Conservation (phyloP, 1,284 basidiomycete genomes). For the Boletus holoroseus region DNA sequence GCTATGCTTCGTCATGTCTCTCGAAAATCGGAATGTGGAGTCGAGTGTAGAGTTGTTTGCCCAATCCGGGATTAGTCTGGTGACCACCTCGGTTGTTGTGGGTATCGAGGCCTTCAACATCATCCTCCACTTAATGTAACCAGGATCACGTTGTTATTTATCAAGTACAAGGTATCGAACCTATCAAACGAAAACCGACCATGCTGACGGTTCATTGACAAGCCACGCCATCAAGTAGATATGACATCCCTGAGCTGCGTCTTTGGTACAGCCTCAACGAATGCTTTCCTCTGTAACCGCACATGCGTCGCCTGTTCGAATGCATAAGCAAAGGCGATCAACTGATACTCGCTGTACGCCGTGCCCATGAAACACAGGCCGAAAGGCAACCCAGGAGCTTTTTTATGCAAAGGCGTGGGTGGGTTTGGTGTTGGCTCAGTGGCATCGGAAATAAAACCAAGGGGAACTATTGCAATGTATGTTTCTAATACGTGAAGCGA, state of each 20-base stretch:
- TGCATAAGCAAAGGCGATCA: slow-evolving; percentile 47
- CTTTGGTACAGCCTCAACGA: slow-evolving; percentile 21
- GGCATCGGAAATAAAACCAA: slow-evolving; percentile 42
- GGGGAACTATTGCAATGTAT: slow-evolving; percentile 35
- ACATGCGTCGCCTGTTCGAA: slow-evolving; percentile 52
- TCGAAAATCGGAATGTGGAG: not conserved
- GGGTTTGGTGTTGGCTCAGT: slow-evolving; percentile 25
- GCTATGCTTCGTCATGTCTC: slow-evolving; percentile 76
- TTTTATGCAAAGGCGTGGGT: slow-evolving; percentile 30
- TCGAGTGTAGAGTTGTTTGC: not conserved
- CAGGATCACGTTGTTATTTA: not conserved
- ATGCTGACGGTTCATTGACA: not conserved
- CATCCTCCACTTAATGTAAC: not conserved
- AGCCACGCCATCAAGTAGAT: slow-evolving; percentile 2
- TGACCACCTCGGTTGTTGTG: not conserved
- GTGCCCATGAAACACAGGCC: slow-evolving; percentile 48
- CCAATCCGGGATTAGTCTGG: not conserved
- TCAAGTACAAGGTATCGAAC: not conserved
- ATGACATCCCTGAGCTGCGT: slow-evolving; percentile 24
- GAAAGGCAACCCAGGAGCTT: slow-evolving; percentile 43
- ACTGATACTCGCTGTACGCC: slow-evolving; percentile 46
- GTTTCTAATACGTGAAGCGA: not conserved
- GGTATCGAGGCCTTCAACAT: not conserved
- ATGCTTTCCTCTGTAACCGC: slow-evolving; percentile 34
- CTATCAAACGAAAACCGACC: not conserved